Evolutionary conservation across 2,329 filamentous ascomycete species (phyloP), one percentile per base, ranked within the genome.

Genomic region (Exophiala aquamarina): DNA sequence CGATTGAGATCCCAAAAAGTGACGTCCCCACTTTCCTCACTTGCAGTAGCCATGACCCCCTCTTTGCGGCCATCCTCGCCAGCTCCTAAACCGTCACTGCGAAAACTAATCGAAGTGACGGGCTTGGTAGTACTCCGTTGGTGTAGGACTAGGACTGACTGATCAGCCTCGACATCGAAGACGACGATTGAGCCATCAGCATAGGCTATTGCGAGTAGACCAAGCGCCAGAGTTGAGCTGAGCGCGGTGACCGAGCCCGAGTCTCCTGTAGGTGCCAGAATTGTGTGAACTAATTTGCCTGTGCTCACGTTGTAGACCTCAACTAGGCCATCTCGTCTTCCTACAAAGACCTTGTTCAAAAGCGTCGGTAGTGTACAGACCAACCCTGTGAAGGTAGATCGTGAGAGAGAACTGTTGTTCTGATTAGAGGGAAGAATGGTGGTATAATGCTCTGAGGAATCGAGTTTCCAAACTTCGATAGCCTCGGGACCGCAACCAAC

Each of bases 221-320:
- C 92, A 3, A 98, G 71, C 1, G 87, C 90, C 1, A 92, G 87
- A 1, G 88, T 86, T 0, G 92, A 85, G 57, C 95, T 82, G 41
- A 98, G 73, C 33, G 89, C 89, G 4, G 89, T 94, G n/a, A 97
- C 87, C 11, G 86, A 77, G 37, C 91, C 92, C 58, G 81, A 85
- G 42, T 83, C 77, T 2, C 84, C 75, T 7, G 80, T 79, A 0
- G 87, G 84, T 1, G 93, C 87, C 11, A 93, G 73, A 41, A 98
- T 84, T 2, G 90, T 94, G 67, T 96, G 94, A 20, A 98, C 82
- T 44, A 96, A 76, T 66, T 94, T 95, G 38, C 77, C 91, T 3
- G 89, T 95, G 64, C 87, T 94, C 51, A 98, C 75, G 63, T 98
- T 98, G 92, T 93, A 98, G 41, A 98, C 95, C 63, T 98, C 93